Base-by-base conservation (phyloP, 1,284 basidiomycete genomes). In the Sutorius eximius region DNA sequence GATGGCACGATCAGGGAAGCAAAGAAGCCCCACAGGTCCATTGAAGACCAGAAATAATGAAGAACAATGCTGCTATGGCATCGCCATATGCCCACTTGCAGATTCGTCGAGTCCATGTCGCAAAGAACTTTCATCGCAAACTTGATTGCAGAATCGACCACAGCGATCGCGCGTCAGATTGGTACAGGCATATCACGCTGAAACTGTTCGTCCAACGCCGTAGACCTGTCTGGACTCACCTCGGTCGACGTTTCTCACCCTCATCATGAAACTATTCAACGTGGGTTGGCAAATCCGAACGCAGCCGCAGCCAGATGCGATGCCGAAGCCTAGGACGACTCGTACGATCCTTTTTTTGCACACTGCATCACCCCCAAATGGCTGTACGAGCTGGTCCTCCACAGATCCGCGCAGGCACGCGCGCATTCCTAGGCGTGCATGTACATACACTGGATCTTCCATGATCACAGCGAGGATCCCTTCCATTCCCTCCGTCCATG, bases 1-100 rank as follows among this genome's bases (percentile, higher is more conserved):
- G 41, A 52, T 50, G 46, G 46, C 50, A 54, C 40, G 47, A 30
- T 66, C 64, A 60, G 56, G 64, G 62, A 64, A 38, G 45, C 15
- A 37, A 64, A 57, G 64, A 62, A 62, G 62, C 22, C n/a, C n/a
- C 36, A 30, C 44, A 30, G 24, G 34, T 20, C 46, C 18, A n/a
- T 24, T 24, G 22, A 44, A 59, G 47, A 47, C 27, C 37, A 53
- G 40, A 42, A 9, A 52, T 48, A 49, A 38, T 51, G 43, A 37
- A 53, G 24, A 43, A 22, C 22, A 29, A 37, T 30, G 40, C 37
- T 41, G n/a, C 33, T 30, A 22, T 30, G 37, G 29, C 44, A 37
- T 24, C 3, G 10, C 13, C 56, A 16, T 44, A 48, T 48, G 52
- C 22, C n/a, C 22, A 24, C 32, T 37, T 32, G 18, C 18, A 20